Percentiles rank a stretch among this genome's conserved stretches.
Conservation (phyloP, 305 asterid species). For the Fraxinus dipetala region DNA sequence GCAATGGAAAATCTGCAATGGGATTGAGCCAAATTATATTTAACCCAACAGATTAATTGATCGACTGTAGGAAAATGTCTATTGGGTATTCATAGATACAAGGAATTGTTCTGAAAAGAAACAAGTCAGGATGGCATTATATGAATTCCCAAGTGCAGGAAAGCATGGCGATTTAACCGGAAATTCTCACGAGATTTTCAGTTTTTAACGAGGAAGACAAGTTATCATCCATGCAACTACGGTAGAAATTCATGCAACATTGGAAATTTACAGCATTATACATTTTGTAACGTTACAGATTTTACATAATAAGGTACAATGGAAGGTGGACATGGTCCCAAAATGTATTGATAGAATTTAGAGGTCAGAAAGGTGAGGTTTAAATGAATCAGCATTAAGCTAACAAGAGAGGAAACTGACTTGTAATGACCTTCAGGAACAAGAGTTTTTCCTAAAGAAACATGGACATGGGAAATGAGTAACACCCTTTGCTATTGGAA, state of each 20-base stretch:
- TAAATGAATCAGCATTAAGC: neutral
- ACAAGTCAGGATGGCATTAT: neutral
- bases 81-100: neutral
- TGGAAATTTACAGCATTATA: neutral
- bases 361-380: neutral
- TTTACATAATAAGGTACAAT: neutral
- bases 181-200: neutral
- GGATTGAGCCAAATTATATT: slow-evolving; percentile 6
- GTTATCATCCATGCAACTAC: neutral
- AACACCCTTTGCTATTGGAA: neutral
- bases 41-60: neutral
- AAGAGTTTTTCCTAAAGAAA: neutral
- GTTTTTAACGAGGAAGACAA: neutral
- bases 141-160: neutral
- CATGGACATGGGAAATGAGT: neutral
- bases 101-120: neutral
- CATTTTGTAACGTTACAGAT: neutral
- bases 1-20: slow-evolving; percentile 73
- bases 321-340: neutral
- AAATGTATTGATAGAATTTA: neutral
- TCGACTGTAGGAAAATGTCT: neutral
- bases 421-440: neutral
- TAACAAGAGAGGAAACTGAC: neutral
- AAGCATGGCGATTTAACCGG: neutral
- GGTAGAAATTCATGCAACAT: neutral